Evolutionary conservation across 139 green algal genomes (phyloP), one percentile per base, ranked within the genome.

Genomic region (Chlorella vulgaris): DNA sequence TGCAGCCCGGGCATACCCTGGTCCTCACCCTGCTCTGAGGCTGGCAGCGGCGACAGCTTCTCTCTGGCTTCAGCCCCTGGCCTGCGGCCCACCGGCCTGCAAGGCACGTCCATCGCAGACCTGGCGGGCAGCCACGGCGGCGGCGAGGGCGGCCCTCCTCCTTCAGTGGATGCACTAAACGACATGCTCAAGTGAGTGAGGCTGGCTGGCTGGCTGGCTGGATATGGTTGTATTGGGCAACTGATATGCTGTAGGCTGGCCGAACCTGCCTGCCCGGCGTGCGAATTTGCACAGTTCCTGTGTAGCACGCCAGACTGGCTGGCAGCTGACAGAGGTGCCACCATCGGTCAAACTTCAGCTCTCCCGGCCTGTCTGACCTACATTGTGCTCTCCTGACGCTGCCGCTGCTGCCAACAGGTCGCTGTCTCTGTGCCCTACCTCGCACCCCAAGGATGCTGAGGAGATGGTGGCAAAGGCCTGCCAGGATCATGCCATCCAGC

Each of bases 91-190:
- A 53, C 68, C 35, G 73, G 78, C 35, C 51, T 83, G 47, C 66
- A 66, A 18, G 78, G 77, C 39, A 36, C 47, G 7, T 42, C 24
- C 53, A 79, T 79, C 13, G 73, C 67, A 35, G 73, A 79, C 35
- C 53, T 79, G 35, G 51, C 53, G 19, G 53, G 73, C 53, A 5
- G 29, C 36, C 43, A 4, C 35, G 69, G 29, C 35, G 61, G 73
- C 36, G 53, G 40, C 19, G 53, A 36, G n/a, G 73, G 18, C n/a
- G 55, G 18, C 18, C 55, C 58, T 21, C 38, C 73, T 7, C 73
- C 55, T 29, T 53, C 55, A 18, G 61, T 67, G 50, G 88, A 88
- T n/a, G 69, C 84, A 36, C 81, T 91, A 2, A 88, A 89, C 51
- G 74, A 87, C n/a, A 76, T 79, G 40, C 75, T 87, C 51, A 78